Evolutionary conservation across 1,284 basidiomycete genomes (phyloP), one percentile per base, ranked within the genome.

Genomic region (Ganoderma lingzhi): DNA sequence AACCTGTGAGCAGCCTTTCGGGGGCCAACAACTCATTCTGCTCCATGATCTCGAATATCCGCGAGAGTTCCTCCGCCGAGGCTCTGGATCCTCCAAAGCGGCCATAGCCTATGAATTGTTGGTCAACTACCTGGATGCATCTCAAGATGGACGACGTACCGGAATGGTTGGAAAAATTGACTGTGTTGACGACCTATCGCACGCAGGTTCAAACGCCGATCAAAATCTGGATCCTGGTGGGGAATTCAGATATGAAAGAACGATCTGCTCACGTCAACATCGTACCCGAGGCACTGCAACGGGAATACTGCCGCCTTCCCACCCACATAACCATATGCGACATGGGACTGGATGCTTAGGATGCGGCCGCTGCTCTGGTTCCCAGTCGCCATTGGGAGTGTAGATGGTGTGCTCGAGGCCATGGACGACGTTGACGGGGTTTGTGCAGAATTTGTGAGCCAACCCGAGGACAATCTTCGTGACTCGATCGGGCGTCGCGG

Each of bases 291-390:
- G 70, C 95, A 92, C 81, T 99, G 97, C 17, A 99, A 86, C 0
- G 97, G 97, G 78, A 99, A 98, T 0, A 96, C 93, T 0, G 97
- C 97, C 2, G 97, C 95, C 86, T 97, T 96, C 76, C 88, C 88
- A 76, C 97, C 97, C n/a, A 98, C 97, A 78, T 97, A 99, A 67
- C 97, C 97, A 73, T 92, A 96, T 2, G 94, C 90, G 68, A 99
- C 97, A 77, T 99, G 97, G 0, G 94, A 96, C 78, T 99, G 97
- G 61, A 99, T 89, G 78, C 92, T 93, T 42, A 95, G 81, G n/a
- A 95, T 84, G 56, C 91, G 83, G 76, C 82, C 68, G 19, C 15
- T 2, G 28, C 17, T 67, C 6, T 35, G 10, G 63, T 78, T 71
- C 37, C 71, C 71, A 62, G 71, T 74, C 62, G 78, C 71, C 79